Evolutionary conservation across 2,329 filamentous ascomycete species (phyloP), one percentile per base, ranked within the genome.

Genomic region (Aspergillus versicolor): DNA sequence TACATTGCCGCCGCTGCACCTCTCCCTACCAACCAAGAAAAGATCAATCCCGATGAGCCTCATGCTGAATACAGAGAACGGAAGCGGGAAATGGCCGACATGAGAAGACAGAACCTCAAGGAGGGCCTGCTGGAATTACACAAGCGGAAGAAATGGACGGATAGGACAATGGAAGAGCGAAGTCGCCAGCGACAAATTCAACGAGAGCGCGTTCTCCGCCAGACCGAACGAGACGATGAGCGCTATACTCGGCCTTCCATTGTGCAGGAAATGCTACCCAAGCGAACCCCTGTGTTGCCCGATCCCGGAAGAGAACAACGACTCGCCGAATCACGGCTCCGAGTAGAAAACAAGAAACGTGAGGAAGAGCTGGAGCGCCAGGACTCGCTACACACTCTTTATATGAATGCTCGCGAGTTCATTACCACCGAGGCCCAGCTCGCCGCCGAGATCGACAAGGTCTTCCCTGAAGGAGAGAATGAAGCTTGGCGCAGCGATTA

Each of bases 321-420:
- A 12, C 57, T 80, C 53, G 81, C 82, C n/a, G 73, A 77, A 27
- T 70, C 74, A 38, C 63, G 61, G 22, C 66, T 71, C 59, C 70
- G 74, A 54, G 52, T 79, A 56, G 69, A 76, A 49, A 75, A 77
- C 13, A 72, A 81, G 42, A 72, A 79, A 32, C 76, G 74, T 9
- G 72, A 77, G 52, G 86, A 86, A 70, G 79, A 81, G 43, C 81
- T 86, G 57, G 80, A 82, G 52, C 84, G 89, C 50, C 81, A 84
- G 59, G 85, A 93, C 63, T 83, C 88, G 15, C 77, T 99, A 30
- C 91, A 96, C 75, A 87, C 90, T 57, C 83, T 99, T 12, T 99
- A 99, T 77, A 89, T 94, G 77, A 89, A 92, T 65, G 92, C 94
- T 5, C 84, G 89, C 24, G 80, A 85, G 40, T 99, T 97, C 77